Evolutionary conservation across 2,329 filamentous ascomycete genomes (phyloP).

Genomic region (Fonsecaea multimorphosa): DNA sequence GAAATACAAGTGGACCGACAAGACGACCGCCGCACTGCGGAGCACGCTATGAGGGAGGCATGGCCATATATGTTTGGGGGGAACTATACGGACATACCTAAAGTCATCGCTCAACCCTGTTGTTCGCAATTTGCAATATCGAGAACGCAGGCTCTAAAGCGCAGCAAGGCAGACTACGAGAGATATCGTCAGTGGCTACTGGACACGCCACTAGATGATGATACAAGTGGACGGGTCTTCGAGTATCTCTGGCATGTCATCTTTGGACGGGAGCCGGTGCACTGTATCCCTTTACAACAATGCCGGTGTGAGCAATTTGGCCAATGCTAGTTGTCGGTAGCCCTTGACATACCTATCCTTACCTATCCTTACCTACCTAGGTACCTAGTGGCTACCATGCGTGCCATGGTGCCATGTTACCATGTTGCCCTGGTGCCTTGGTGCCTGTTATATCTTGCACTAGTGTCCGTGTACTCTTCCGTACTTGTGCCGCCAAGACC

Average conservation of each 20-base stretch:
- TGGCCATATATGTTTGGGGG: conserved; percentile 47
- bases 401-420: too few species aligned
- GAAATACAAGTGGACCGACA: conserved; percentile 36
- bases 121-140: conserved; percentile 71
- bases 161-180: conserved; percentile 61
- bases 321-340: background rate
- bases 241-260: conserved; percentile 71
- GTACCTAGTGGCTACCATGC: too few species aligned
- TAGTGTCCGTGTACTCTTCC: background rate
- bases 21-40: conserved; percentile 43
- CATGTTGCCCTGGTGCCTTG: too few species aligned
- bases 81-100: conserved; percentile 41
- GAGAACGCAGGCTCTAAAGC: conserved; percentile 56
- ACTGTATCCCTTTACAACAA: conserved; percentile 17
- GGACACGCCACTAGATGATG: conserved; percentile 60
- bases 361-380: too few species aligned
- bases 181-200: conserved; percentile 66
- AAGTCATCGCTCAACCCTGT: conserved; percentile 59
- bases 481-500: background rate
- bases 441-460: background rate
- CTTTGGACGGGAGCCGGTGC: conserved; percentile 51
- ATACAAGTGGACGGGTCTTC: conserved; percentile 64
- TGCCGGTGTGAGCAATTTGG: conserved; percentile 28
- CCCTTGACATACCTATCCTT: too few species aligned
- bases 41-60: conserved; percentile 47